Evolutionary conservation across 2,329 filamentous ascomycete species (phyloP).

Genomic region (Pseudodiploospora longispora): DNA sequence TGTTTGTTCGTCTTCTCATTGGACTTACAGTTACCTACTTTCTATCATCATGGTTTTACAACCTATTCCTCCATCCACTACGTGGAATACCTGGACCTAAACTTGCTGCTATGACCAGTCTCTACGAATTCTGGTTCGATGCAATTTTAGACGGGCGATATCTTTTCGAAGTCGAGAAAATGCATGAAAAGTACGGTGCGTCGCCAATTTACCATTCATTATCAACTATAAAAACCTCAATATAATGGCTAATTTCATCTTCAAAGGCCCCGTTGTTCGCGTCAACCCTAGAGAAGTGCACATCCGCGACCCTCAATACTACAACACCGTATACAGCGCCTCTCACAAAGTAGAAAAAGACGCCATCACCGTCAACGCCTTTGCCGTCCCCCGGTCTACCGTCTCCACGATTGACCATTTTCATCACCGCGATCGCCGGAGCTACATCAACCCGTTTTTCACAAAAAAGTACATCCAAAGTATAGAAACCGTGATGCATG

Average conservation of each 20-base stretch:
- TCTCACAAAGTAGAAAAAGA: constrained; percentile 1
- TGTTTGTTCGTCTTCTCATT: too few relatives aligned
- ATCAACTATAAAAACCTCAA: too few relatives aligned
- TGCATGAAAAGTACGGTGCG: constrained; percentile 22
- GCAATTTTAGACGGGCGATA: constrained; percentile 15
- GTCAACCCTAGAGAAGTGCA: constrained; percentile 25
- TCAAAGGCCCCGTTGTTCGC: constrained; percentile 21
- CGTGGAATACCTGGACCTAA: constrained; percentile 22
- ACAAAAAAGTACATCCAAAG: constrained; percentile 12
- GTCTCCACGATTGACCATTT: constrained; percentile 8
- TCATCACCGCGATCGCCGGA: constrained; percentile 7
- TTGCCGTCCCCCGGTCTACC: constrained; percentile 3
- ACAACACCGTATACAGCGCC: constrained; percentile 16
- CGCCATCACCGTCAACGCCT: not conserved
- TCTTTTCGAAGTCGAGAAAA: constrained; percentile 16
- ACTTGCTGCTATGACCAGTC: constrained; percentile 16
- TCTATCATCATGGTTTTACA: constrained; percentile 14
- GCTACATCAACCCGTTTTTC: constrained; percentile 14
- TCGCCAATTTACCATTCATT: not conserved
- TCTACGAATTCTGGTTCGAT: constrained; percentile 22
- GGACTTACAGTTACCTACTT: not conserved
- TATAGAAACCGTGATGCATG: constrained; percentile 11
- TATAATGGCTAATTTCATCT: too few relatives aligned
- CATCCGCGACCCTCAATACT: constrained; percentile 17
- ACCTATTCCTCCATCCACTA: constrained; percentile 23